Evolutionary conservation across 345 rosid species (phyloP).

Genomic region (Jatropha curcas): DNA sequence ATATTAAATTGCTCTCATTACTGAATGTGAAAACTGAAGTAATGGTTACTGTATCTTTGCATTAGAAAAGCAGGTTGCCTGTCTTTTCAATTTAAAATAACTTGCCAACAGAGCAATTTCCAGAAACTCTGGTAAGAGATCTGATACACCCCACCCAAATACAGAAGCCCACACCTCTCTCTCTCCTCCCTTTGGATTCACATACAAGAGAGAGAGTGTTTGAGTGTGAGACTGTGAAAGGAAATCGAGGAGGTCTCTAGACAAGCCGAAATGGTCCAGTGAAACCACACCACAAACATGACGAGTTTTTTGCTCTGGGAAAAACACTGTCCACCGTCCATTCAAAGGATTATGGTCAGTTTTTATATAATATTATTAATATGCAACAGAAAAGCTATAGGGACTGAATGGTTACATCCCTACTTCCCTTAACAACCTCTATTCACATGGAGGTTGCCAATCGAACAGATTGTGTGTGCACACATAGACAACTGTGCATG

Average conservation of each 20-base stretch:
- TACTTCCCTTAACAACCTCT: too few relatives aligned
- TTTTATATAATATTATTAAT: neutral
- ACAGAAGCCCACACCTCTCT: neutral
- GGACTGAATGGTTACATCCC: too few relatives aligned
- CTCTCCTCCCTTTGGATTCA: neutral
- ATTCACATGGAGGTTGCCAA: too few relatives aligned
- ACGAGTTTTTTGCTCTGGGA: neutral
- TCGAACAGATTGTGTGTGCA: too few relatives aligned
- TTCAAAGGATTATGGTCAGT: too few relatives aligned
- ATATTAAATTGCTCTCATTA: too few relatives aligned
- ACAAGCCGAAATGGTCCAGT: neutral
- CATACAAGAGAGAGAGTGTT: neutral
- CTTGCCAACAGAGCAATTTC: neutral
- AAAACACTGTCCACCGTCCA: too few relatives aligned
- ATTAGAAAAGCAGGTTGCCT: neutral
- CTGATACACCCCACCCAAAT: neutral
- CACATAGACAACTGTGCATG: too few relatives aligned
- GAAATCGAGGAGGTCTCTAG: neutral
- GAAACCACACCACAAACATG: neutral
- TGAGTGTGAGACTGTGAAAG: too few relatives aligned
- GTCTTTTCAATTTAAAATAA: neutral
- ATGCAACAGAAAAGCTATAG: too few relatives aligned
- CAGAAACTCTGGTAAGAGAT: neutral
- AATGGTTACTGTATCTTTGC: neutral
- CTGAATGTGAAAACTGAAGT: too few relatives aligned